Evolutionary conservation across 257 asterid genomes (phyloP), one percentile per base, ranked within the genome.

Genomic region (Mitragyna speciosa): DNA sequence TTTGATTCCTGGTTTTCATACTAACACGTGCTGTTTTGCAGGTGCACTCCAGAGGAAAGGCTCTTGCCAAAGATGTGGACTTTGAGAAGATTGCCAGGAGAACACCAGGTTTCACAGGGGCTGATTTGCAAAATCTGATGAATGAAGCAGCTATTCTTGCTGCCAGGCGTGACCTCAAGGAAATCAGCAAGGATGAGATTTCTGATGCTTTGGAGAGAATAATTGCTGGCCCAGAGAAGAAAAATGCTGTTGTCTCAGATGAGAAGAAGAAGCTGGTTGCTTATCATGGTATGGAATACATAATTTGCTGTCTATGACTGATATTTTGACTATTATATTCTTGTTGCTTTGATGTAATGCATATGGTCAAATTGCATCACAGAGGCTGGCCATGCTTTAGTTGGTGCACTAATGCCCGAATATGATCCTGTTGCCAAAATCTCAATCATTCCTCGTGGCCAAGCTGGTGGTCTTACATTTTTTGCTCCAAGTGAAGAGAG

Each of bases 311-410:
- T 16, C 26, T 69, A 52, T 68, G 4, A 17, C 30, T 78, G 24
- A 39, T 19, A 45, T 43, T 12, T 65, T 31, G 39, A 14, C 19
- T 48, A 66, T 78, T 31, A 43, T 54, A 69, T 48, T 14, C 33
- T 77, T 74, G 33, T 64, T 47, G 45, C 31, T 49, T 20, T 24
- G 16, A 12, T 2, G 20, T 17, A 58, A 70, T 26, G 30, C 30
- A 47, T 63, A 17, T 52, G 1, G 1, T 47, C 67, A 24, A 39
- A 65, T 77, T 75, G 51, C 67, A 61, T 45, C 84, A 73, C 82
- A 96, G 99, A 96, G 94, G 99, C 98, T 54, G 99, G 98, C n/a
- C 99, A 96, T 87, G 99, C 99, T 72, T 89, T 96, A 78, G 98
- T 96, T 77, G 99, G 99, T 80, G 99, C 99, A 19, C 82, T 96